These are phyloP conservation scores for Amphichorda felina DNA, from an alignment of 2,329 filamentous ascomycete genomes.

Conservation along the genomic window DNA sequence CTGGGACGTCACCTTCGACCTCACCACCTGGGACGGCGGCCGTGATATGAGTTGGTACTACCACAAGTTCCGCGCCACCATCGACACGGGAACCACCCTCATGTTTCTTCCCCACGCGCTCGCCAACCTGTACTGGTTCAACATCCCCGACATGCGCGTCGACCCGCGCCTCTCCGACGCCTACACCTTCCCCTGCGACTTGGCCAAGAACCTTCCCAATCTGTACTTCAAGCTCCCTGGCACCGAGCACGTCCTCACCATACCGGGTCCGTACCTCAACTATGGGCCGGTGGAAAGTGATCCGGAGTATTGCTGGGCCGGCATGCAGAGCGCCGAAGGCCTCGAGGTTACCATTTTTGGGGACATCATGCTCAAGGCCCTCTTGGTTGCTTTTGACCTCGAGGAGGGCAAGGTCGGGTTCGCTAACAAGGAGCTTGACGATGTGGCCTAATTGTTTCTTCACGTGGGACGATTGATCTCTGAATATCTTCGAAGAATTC, in stretches of 20 bases:
- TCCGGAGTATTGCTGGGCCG: slow-evolving; percentile 56
- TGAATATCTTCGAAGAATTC: no score
- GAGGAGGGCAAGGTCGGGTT: slow-evolving; percentile 26
- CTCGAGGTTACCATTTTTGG: slow-evolving; percentile 56
- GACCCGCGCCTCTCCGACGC: slow-evolving; percentile 29
- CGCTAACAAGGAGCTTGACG: slow-evolving; percentile 27
- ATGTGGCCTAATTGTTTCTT: no score
- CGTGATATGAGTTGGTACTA: slow-evolving; percentile 39
- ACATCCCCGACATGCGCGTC: slow-evolving; percentile 39
- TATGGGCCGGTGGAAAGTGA: slow-evolving; percentile 38
- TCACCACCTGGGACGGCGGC: slow-evolving; percentile 23
- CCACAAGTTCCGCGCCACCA: slow-evolving; percentile 39
- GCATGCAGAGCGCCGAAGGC: slow-evolving; percentile 48
- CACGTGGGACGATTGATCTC: no score
- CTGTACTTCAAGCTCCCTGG: slow-evolving; percentile 41
- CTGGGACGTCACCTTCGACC: slow-evolving; percentile 36
- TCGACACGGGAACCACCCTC: slow-evolving; percentile 59
- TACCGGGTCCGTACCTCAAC: slow-evolving; percentile 43
- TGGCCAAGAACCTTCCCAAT: slow-evolving; percentile 41
- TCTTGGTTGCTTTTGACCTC: slow-evolving; percentile 62
- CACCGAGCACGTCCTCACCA: slow-evolving; percentile 33
- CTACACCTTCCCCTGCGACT: slow-evolving; percentile 46
- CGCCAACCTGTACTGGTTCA: slow-evolving; percentile 46
- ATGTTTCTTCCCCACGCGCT: slow-evolving; percentile 46
- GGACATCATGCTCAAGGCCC: slow-evolving; percentile 67